phyloP scores from a whole-genome alignment of 2,329 filamentous ascomycete species.

The Geosmithia flava region DNA sequence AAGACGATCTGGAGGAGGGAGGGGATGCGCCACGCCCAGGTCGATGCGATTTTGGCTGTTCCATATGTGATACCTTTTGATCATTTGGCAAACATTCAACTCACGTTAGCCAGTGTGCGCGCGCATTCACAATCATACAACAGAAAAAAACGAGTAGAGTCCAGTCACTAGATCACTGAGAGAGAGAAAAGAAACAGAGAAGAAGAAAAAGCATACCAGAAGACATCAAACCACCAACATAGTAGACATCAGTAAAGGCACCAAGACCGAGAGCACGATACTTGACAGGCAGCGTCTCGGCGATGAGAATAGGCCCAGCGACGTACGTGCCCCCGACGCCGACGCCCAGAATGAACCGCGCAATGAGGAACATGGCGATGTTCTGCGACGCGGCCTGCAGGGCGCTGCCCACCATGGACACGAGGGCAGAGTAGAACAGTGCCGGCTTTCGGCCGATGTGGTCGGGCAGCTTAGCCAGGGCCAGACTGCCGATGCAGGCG shows the following conservation, averaged over 20 bases:
- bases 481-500: background rate
- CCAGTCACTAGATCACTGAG: too few species aligned
- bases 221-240: background rate
- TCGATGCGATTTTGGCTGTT: constrained; percentile 16
- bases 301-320: constrained; percentile 31
- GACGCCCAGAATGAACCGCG: constrained; percentile 33
- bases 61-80: constrained; percentile 24
- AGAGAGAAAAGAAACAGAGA: background rate
- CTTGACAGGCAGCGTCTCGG: constrained; percentile 29
- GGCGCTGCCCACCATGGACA: background rate
- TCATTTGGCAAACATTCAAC: constrained; percentile 5
- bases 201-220: constrained; percentile 1
- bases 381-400: constrained; percentile 36
- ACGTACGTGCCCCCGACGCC: constrained; percentile 28
- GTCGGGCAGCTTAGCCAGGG: background rate
- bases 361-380: constrained; percentile 36
- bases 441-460: too few species aligned
- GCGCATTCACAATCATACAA: background rate
- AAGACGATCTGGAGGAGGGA: constrained; percentile 33
- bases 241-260: constrained; percentile 6
- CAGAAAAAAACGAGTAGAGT: background rate
- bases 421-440: background rate
- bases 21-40: constrained; percentile 30
- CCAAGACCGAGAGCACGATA: constrained; percentile 10
- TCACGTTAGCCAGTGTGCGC: background rate